Base-by-base conservation (phyloP, 2,329 filamentous ascomycete species). In the Sporothrix sp. region DNA sequence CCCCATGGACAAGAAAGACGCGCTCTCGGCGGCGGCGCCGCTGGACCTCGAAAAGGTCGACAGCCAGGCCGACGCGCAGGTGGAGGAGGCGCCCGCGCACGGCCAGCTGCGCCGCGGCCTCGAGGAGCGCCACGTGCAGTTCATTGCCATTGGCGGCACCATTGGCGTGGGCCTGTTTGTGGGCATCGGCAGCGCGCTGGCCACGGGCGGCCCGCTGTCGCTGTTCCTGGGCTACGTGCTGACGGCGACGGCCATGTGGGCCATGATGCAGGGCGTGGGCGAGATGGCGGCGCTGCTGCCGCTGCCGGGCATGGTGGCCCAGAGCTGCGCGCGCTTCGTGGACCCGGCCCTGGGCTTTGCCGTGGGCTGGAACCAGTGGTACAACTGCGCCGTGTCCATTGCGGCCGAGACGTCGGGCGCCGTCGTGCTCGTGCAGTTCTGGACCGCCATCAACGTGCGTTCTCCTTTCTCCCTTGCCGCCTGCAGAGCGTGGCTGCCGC, bases 261-360 rank as follows among this genome's bases (percentile, higher is more conserved):
- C 69, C 30, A 62, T 69, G 59, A 60, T 73, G 71, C 54, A 43
- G n/a, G 32, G 38, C 5, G 71, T 82, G 54, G 79, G 80, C 9
- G 81, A 84, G 63, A 84, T 84, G 80, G 74, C 69, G 28, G 71
- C 71, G 36, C 74, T 75, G 54, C 78, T 81, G 70, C 81, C 81
- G 33, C 72, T 84, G 43, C 73, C 72, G 33, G 79, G 79, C 56
- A 76, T 76, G 2, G 82, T 82, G 61, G 74, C 84, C 53, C 77
- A 80, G 56, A 71, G 82, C 59, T 79, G 78, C 8, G 78, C 79
- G 16, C 71, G 79, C 57, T 84, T 78, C 74, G 77, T 79, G 10
- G 81, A 84, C 61, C 79, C 82, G 14, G 72, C 80, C 10, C 67
- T 80, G 16, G 79, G 79, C 32, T 82, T 83, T 58, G 72, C 71